Base-by-base conservation (phyloP, 1,284 basidiomycete genomes). In the Porogramme epimiltina region DNA sequence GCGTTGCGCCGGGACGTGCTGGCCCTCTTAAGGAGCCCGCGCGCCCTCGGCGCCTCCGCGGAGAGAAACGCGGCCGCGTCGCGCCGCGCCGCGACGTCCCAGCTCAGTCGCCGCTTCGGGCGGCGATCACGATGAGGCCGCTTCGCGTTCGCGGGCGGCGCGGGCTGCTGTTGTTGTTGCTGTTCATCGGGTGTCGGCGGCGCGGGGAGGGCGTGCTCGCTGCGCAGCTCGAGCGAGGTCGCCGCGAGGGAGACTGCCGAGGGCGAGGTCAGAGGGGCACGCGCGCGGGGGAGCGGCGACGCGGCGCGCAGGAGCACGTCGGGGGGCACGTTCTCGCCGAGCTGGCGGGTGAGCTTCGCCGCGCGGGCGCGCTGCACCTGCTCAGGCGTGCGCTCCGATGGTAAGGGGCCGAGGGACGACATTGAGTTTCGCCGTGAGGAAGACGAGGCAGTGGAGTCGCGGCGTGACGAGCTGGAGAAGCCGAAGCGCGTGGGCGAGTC, bases 301-400 rank as follows among this genome's bases (percentile, higher is more conserved):
- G 61, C 52, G 2, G 63, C 62, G 23, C 64, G 65, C 24, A 64
- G 53, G 39, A 75, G 62, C 45, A 75, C 60, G 38, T 74, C 73
- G 6, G 68, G 62, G 11, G 75, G 73, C 26, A 75, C 64, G 45
- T 65, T 65, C 53, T 75, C 73, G 36, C 73, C 74, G 4, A 76
- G 62, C 56, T 72, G 66, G 15, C 72, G 72, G 3, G 67, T 66
- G 40, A 77, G 67, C 56, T 76, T 77, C 15, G 71, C 71, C 42
- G 71, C 61, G 40, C 73, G 70, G 24, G 66, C 61, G 24, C 70
- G 67, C 42, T 69, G 64, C 16, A 68, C 36, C 44, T 63, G 65
- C 54, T 66, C 63, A 3, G 51, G 61, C 38, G 55, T 59, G 44
- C 49, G 55, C 46, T 62, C 58, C 34, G 13, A 56, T 43, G 24